These are phyloP conservation scores for Bruguiera sexangula DNA, from an alignment of 345 rosid genomes.

Conservation along the genomic window DNA sequence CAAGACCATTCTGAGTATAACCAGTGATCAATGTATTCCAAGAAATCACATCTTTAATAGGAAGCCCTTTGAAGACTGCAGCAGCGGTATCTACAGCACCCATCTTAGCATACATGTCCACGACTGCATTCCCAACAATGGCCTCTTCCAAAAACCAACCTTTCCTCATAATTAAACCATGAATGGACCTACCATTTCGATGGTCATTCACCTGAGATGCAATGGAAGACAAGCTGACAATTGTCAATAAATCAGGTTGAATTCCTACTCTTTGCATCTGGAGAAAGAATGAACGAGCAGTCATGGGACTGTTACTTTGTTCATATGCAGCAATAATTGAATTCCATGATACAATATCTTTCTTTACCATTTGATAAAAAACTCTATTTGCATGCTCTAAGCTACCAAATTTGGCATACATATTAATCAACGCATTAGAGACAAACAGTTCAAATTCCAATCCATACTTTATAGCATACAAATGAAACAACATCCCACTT, in stretches of 20 bases:
- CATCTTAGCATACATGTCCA: slow-evolving; percentile 88
- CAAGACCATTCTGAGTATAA: slow-evolving; percentile 64
- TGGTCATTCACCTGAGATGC: slow-evolving; percentile 59
- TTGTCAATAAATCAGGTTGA: slow-evolving; percentile 62
- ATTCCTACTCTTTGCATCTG: slow-evolving; percentile 55
- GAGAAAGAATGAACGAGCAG: slow-evolving; percentile 52
- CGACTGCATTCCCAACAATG: slow-evolving; percentile 62
- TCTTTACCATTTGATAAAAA: slow-evolving; percentile 45
- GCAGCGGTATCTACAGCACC: slow-evolving; percentile 58
- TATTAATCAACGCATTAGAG: slow-evolving; percentile 70
- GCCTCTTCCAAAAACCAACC: slow-evolving; percentile 49
- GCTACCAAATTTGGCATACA: slow-evolving; percentile 73
- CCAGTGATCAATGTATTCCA: slow-evolving; percentile 89
- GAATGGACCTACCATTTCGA: slow-evolving; percentile 55
- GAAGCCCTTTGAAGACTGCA: slow-evolving; percentile 60
- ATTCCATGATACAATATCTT: slow-evolving; percentile 77
- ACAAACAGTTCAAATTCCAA: slow-evolving; percentile 55
- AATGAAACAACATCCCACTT: slow-evolving; percentile 57
- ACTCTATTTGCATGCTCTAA: slow-evolving; percentile 54
- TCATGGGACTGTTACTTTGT: slow-evolving; percentile 42
- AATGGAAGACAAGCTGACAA: slow-evolving; percentile 65
- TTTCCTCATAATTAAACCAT: slow-evolving; percentile 51
- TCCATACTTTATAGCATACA: slow-evolving; percentile 37
- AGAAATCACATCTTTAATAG: slow-evolving; percentile 66
- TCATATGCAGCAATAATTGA: slow-evolving; percentile 81